phyloP scores from a whole-genome alignment of 192 early-diverging fungal species.

The Neocallimastix lanati region DNA sequence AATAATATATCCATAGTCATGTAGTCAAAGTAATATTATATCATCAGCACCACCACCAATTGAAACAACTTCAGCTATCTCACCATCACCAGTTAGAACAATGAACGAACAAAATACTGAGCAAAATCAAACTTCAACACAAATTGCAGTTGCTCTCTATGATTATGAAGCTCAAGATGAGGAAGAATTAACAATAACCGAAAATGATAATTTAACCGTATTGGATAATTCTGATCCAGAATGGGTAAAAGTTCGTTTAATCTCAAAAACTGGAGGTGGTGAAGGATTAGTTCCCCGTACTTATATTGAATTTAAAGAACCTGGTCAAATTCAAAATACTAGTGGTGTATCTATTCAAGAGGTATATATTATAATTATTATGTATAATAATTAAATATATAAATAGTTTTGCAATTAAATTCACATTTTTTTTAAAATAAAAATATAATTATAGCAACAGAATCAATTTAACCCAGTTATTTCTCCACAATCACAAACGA shows the following conservation, averaged over 20 bases:
- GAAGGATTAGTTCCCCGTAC: slow-evolving; percentile 76
- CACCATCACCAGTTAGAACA: background rate
- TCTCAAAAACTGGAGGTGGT: slow-evolving; percentile 18
- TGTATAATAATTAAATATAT: too few species aligned
- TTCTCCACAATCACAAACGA: background rate
- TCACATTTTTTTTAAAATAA: too few species aligned
- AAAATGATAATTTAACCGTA: slow-evolving; percentile 75
- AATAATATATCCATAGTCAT: background rate
- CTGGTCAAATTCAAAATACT: background rate
- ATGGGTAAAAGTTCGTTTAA: slow-evolving; percentile 73
- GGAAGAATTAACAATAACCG: slow-evolving; percentile 68
- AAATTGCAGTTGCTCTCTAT: slow-evolving; percentile 59
- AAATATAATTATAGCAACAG: too few species aligned
- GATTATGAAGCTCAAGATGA: slow-evolving; percentile 67
- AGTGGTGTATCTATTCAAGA: background rate
- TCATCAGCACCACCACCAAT: background rate
- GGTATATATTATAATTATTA: too few species aligned
- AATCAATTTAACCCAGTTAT: background rate
- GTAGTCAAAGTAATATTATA: background rate
- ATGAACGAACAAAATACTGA: background rate
- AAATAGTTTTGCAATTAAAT: too few species aligned
- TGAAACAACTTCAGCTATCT: background rate
- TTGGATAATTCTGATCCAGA: slow-evolving; percentile 74
- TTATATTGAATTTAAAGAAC: slow-evolving; percentile 52
- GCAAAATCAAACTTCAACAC: background rate